Conservation (phyloP, 768 basidiomycete genomes). For the Panaeolus cyanescens region DNA sequence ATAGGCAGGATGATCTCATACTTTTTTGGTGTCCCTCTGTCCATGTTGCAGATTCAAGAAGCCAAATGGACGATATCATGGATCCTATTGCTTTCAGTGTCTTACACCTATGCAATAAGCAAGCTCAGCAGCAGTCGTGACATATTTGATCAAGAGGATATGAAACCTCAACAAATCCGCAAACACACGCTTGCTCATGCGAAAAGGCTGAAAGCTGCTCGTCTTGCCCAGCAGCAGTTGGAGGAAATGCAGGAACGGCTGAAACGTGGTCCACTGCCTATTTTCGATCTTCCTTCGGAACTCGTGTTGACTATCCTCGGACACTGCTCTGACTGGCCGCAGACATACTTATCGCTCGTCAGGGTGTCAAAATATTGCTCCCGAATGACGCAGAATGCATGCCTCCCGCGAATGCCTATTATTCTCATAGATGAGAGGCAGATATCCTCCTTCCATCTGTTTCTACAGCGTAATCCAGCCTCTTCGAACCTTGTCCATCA, state of each 20-base stretch:
- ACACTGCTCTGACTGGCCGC: conserved; percentile 28
- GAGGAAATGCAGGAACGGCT: conserved; percentile 20
- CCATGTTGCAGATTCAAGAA: not conserved
- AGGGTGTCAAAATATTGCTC: conserved; percentile 33
- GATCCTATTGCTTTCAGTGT: conserved; percentile 22
- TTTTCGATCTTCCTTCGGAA: conserved; percentile 33
- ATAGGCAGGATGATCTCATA: not conserved
- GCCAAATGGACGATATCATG: conserved; percentile 24
- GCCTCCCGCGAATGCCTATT: conserved; percentile 35
- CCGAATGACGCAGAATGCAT: conserved; percentile 30
- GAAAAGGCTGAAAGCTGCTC: conserved; percentile 17
- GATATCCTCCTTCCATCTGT: conserved; percentile 28
- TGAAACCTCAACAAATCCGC: conserved; percentile 13
- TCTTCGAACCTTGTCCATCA: conserved; percentile 25
- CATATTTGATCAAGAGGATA: not conserved
- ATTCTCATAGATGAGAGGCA: conserved; percentile 31
- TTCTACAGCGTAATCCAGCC: conserved; percentile 17
- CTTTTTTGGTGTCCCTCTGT: not conserved
- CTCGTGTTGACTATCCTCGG: conserved; percentile 30
- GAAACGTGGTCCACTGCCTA: conserved; percentile 23
- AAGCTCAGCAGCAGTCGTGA: conserved; percentile 15
- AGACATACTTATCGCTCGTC: conserved; percentile 32
- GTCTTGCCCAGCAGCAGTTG: conserved; percentile 19
- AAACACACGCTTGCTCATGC: conserved; percentile 17
- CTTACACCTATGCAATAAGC: conserved; percentile 25